phyloP scores from a whole-genome alignment of 805 yeast genomes.

The Sugiyamaella valdiviana region DNA sequence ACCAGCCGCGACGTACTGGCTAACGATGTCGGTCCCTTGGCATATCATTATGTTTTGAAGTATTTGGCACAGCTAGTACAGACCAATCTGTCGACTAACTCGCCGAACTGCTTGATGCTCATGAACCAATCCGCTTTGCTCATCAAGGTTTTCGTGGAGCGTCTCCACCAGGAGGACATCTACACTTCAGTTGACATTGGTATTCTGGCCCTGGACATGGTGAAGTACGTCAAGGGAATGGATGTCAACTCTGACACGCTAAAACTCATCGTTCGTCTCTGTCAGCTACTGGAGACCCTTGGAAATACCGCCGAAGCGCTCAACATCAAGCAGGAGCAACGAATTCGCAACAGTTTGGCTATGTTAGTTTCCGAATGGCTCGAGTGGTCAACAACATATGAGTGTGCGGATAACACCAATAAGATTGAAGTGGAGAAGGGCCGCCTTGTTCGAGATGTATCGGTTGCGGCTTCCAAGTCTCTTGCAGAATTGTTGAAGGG shows the following conservation, averaged over 20 bases:
- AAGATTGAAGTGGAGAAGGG: slow-evolving; percentile 13
- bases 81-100: neutral
- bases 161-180: slow-evolving; percentile 22
- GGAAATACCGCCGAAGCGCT: slow-evolving; percentile 22
- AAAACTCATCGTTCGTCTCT: slow-evolving; percentile 19
- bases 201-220: slow-evolving; percentile 19
- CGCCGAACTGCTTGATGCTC: slow-evolving; percentile 1
- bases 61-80: slow-evolving; percentile 33
- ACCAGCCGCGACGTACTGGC: slow-evolving; percentile 66
- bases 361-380: slow-evolving; percentile 26
- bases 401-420: slow-evolving; percentile 5
- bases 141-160: slow-evolving; percentile 20
- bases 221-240: slow-evolving; percentile 10
- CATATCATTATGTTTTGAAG: slow-evolving; percentile 41
- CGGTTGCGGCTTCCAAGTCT: slow-evolving; percentile 19
- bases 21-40: slow-evolving; percentile 57
- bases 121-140: slow-evolving; percentile 20
- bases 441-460: slow-evolving; percentile 16
- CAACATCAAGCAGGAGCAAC: slow-evolving; percentile 20
- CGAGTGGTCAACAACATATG: slow-evolving; percentile 9
- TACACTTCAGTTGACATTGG: slow-evolving; percentile 23
- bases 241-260: slow-evolving; percentile 11
- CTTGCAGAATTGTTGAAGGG: slow-evolving; percentile 17
- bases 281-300: slow-evolving; percentile 23
- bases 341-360: slow-evolving; percentile 22